A percentile compares a stretch with the other conserved stretches of the same genome.
Evolutionary conservation across 1,284 basidiomycete genomes (phyloP).

Genomic region (Agaricales sp.): DNA sequence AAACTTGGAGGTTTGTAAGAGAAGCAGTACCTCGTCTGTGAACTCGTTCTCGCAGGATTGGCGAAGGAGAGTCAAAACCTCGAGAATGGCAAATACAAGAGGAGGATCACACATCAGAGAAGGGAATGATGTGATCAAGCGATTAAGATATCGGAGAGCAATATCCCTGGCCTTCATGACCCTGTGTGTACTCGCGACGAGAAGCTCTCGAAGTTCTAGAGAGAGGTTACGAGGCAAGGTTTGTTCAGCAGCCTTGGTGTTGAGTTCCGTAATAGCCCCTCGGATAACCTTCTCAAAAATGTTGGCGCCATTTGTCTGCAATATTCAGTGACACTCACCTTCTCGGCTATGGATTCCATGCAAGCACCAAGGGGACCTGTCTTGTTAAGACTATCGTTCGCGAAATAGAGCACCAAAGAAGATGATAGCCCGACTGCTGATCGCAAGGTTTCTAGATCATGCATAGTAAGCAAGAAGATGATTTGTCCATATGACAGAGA

Average conservation of each 20-base stretch:
- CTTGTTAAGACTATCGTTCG: conserved; percentile 79
- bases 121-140: conserved; percentile 87
- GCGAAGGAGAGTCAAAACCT: conserved; percentile 84
- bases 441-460: conserved; percentile 85
- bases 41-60: conserved; percentile 88
- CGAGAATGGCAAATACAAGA: conserved; percentile 84
- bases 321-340: conserved; percentile 33
- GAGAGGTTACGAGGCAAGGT: conserved; percentile 66
- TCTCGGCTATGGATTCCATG: conserved; percentile 84
- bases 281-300: conserved; percentile 52
- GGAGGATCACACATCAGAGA: conserved; percentile 88
- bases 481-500: conserved; percentile 76
- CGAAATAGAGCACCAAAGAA: conserved; percentile 81
- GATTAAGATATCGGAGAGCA: conserved; percentile 77
- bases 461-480: conserved; percentile 81
- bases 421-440: conserved; percentile 76
- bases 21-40: conserved; percentile 65
- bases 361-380: conserved; percentile 57
- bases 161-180: conserved; percentile 75
- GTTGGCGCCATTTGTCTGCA: conserved; percentile 5
- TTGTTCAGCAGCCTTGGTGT: conserved; percentile 70
- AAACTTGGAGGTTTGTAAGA: neutral
- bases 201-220: conserved; percentile 65
- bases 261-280: conserved; percentile 62
- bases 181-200: conserved; percentile 79